Base-by-base conservation (phyloP, 129 eudicot species). In the Pulicaria dysenterica region DNA sequence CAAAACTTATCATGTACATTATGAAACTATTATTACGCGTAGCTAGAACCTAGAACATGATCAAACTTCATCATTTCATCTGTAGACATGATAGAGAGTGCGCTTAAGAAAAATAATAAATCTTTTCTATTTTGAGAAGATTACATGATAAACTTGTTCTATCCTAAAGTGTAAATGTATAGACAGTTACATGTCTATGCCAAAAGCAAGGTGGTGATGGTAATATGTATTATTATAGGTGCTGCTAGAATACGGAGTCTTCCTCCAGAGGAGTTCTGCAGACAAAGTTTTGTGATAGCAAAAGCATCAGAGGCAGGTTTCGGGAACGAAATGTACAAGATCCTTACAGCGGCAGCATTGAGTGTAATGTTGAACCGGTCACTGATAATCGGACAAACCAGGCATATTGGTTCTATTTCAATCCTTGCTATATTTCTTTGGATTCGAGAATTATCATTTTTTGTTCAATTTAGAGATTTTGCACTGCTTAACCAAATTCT, bases 351-450 rank as follows among this genome's bases (percentile, higher is more conserved):
- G 65, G 95, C 91, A 54, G 95, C 96, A 31, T 75, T 92, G 74
- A 92, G 98, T 54, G 76, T 92, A 75, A 89, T 92, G 88, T 43
- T 92, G 86, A 87, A 92, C 69, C 96, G 98, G 31, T 92, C 98
- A 37, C 82, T 92, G 64, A 89, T 92, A 57, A 92, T 92, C 56
- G 98, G 98, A 78, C 96, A 92, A 89, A 84, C 98, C 89, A 92
- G 98, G 98, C 98, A 92, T 87, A 85, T 89, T 86, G 98, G 98
- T 89, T 89, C 85, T 85, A 80, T 85, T 89, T 89, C 95, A 84
- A 77, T 82, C 96, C 98, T 86, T 87, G 80, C 91, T 80, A 44
- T 83, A 74, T 65, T 11, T 59, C 42, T 58, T 14, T 64, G n/a
- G 37, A 51, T 47, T 81, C 36, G 51, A 11, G 15, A 41, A 41